Evolutionary conservation across 2,329 filamentous ascomycete species (phyloP).

Genomic region (Penicillium concentricum): DNA sequence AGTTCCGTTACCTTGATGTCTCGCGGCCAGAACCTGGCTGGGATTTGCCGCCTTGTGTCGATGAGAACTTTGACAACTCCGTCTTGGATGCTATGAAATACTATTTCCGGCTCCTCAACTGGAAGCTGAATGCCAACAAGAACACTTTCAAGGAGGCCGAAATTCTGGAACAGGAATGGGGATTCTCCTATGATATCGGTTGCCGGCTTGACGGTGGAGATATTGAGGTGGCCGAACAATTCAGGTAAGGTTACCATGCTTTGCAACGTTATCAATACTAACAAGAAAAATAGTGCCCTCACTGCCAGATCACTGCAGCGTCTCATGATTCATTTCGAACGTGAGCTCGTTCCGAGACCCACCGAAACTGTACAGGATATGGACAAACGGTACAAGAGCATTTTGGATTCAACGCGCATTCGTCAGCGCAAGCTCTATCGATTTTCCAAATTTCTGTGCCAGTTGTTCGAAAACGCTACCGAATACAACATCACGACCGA

Average conservation of each 20-base stretch:
- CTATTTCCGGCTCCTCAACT: conserved; percentile 98
- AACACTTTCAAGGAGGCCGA: conserved; percentile 99
- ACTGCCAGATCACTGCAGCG: conserved; percentile 90
- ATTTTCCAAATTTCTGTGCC: conserved; percentile 84
- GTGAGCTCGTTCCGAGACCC: conserved; percentile 78
- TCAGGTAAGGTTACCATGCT: conserved; percentile 55
- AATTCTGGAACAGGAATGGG: conserved; percentile 96
- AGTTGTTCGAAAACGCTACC: conserved; percentile 93
- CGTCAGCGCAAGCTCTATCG: conserved; percentile 94
- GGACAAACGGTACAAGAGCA: conserved; percentile 95
- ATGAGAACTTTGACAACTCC: conserved; percentile 90
- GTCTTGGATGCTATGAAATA: conserved; percentile 92
- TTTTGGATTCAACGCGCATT: conserved; percentile 91
- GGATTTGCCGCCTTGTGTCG: conserved; percentile 93
- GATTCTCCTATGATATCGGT: conserved; percentile 91
- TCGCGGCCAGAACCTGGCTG: conserved; percentile 86
- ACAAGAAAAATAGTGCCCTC: conserved; percentile 58
- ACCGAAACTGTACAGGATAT: conserved; percentile 84
- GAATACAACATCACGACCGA: conserved; percentile 82
- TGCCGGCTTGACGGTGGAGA: conserved; percentile 89
- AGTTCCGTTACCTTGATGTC: conserved; percentile 80
- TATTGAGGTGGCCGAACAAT: conserved; percentile 96
- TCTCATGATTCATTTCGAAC: conserved; percentile 86
- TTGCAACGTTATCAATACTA: conserved; percentile 19
- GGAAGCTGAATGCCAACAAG: conserved; percentile 95